phyloP scores from a whole-genome alignment of 495 filamentous ascomycete genomes.

The Talaromyces nanjingensis region DNA sequence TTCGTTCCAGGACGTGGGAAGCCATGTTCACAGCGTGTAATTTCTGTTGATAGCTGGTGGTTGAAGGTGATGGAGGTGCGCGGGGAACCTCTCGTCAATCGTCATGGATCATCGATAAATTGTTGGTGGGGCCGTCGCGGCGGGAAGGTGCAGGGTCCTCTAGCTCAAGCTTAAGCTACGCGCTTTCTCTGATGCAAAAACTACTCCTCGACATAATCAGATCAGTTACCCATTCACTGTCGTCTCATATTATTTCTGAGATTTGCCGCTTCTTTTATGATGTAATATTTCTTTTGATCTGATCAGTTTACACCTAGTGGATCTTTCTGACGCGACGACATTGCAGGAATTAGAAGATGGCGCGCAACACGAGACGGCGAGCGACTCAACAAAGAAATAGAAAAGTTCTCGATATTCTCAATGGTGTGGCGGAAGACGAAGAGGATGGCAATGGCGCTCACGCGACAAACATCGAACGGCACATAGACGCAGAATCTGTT shows the following conservation, averaged over 20 bases:
- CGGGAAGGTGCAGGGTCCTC: no score
- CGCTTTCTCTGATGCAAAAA: not conserved
- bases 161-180: not conserved
- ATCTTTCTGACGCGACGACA: not conserved
- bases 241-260: not conserved
- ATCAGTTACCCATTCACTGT: not conserved
- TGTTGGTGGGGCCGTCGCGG: not conserved
- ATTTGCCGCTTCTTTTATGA: not conserved
- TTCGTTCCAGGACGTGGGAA: not conserved
- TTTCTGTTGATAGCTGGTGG: no score
- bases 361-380: conserved; percentile 2
- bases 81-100: not conserved
- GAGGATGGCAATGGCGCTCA: not conserved
- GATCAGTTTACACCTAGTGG: not conserved
- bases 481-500: not conserved
- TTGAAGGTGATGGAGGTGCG: not conserved
- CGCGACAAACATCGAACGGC: not conserved
- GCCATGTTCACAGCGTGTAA: not conserved
- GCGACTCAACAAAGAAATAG: not conserved
- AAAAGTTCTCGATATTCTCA: not conserved
- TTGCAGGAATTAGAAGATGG: not conserved
- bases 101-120: not conserved
- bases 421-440: not conserved
- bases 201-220: not conserved
- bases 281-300: not conserved